Evolutionary conservation across 1,284 basidiomycete species (phyloP).

Genomic region (Rhodotorula sp.): DNA sequence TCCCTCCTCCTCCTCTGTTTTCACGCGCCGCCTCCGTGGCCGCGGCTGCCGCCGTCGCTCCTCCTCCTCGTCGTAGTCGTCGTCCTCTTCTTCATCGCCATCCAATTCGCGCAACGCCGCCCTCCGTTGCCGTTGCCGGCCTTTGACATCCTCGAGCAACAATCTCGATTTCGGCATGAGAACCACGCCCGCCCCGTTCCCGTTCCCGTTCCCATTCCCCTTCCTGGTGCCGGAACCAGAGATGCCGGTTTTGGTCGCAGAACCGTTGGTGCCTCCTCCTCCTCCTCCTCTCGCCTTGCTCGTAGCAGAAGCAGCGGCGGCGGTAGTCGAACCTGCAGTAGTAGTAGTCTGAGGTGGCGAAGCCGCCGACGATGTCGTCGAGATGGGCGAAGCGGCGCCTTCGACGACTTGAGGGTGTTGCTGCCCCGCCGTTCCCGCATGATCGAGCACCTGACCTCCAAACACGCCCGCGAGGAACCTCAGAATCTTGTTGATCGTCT

Average conservation of each 20-base stretch:
- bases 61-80: slow-evolving; percentile 42
- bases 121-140: slow-evolving; percentile 34
- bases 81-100: slow-evolving; percentile 39
- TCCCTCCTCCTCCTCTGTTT: too few species aligned
- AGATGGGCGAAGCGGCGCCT: slow-evolving; percentile 45
- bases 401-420: slow-evolving; percentile 50
- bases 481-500: slow-evolving; percentile 94
- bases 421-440: not conserved
- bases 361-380: too few species aligned
- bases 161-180: slow-evolving; percentile 59
- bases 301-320: not conserved
- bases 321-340: too few species aligned
- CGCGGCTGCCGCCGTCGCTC: not conserved
- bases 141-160: slow-evolving; percentile 63
- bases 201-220: slow-evolving; percentile 27
- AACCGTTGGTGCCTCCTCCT: slow-evolving; percentile 8
- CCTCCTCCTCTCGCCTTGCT: not conserved
- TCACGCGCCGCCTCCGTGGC: not conserved
- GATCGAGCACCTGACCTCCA: slow-evolving; percentile 56
- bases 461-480: slow-evolving; percentile 93
- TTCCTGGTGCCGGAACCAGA: not conserved
- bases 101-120: slow-evolving; percentile 25
- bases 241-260: too few species aligned
- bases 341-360: slow-evolving; percentile 23
- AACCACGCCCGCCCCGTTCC: slow-evolving; percentile 50